Conservation (phyloP, 352 stramenopile species). For the Aphanomyces cochlioides region DNA sequence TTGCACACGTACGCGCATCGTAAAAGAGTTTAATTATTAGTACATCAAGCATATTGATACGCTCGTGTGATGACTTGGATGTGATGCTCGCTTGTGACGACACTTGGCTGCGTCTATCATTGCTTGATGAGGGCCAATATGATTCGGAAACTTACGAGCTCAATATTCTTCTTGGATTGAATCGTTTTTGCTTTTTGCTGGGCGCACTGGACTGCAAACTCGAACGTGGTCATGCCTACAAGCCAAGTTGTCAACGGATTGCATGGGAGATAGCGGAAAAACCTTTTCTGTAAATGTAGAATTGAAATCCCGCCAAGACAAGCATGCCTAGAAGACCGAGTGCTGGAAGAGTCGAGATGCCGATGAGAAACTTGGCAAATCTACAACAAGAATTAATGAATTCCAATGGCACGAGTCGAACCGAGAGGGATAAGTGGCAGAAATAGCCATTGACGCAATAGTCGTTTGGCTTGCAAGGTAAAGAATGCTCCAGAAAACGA, state of each 20-base stretch:
- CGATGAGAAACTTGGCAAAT: conserved; percentile 27
- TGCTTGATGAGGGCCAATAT: too few relatives aligned
- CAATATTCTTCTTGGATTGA: background rate
- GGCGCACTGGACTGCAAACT: conserved; percentile 25
- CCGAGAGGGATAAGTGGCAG: conserved; percentile 14
- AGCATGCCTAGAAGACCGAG: conserved; percentile 59
- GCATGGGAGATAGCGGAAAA: background rate
- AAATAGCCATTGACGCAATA: conserved; percentile 47
- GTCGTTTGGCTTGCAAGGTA: conserved; percentile 53
- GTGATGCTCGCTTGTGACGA: background rate
- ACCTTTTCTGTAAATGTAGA: conserved; percentile 43
- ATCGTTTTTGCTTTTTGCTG: background rate
- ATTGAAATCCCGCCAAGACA: conserved; percentile 55
- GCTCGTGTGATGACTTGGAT: background rate
- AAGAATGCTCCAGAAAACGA: conserved; percentile 55
- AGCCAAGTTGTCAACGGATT: background rate
- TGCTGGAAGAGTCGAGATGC: conserved; percentile 41
- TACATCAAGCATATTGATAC: too few relatives aligned
- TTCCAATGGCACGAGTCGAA: background rate
- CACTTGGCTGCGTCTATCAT: background rate
- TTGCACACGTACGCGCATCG: too few relatives aligned
- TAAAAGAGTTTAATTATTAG: too few relatives aligned
- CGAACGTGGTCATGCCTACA: conserved; percentile 24
- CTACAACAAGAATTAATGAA: background rate
- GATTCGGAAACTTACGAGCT: background rate